Evolutionary conservation across 2,329 filamentous ascomycete genomes (phyloP).

Genomic region (Tolypocladium tundrense): DNA sequence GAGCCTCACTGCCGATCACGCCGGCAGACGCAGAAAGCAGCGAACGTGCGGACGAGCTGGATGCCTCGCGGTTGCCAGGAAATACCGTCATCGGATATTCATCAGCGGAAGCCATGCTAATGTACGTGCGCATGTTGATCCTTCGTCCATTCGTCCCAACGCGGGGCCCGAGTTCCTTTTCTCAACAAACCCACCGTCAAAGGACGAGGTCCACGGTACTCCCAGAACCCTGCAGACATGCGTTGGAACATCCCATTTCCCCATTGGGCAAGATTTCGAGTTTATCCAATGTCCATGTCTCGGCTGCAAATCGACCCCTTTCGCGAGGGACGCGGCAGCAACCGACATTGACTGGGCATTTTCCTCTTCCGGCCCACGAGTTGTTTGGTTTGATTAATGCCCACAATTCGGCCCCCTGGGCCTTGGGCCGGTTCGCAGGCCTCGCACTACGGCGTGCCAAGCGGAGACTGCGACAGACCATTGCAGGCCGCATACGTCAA

Average conservation of each 20-base stretch:
- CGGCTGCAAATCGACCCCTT: constrained; percentile 1
- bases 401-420: neutral
- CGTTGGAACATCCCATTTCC: neutral
- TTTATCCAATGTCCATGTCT: constrained; percentile 1
- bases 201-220: neutral
- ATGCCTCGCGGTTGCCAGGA: neutral
- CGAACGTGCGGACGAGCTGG: neutral
- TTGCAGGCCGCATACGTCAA: constrained; percentile 3
- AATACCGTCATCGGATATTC: neutral
- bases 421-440: neutral
- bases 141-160: neutral
- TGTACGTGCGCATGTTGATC: neutral
- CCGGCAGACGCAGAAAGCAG: neutral
- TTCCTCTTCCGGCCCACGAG: neutral
- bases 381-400: constrained; percentile 4
- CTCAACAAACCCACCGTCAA: neutral
- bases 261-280: neutral
- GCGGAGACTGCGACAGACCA: neutral
- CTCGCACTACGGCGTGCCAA: neutral
- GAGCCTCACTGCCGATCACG: neutral
- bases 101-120: neutral
- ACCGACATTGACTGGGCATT: neutral
- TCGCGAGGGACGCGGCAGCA: neutral
- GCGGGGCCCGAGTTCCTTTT: neutral
- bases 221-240: neutral